Base-by-base conservation (phyloP, 2,329 filamentous ascomycete genomes). In the Salinomyces thailandicus region DNA sequence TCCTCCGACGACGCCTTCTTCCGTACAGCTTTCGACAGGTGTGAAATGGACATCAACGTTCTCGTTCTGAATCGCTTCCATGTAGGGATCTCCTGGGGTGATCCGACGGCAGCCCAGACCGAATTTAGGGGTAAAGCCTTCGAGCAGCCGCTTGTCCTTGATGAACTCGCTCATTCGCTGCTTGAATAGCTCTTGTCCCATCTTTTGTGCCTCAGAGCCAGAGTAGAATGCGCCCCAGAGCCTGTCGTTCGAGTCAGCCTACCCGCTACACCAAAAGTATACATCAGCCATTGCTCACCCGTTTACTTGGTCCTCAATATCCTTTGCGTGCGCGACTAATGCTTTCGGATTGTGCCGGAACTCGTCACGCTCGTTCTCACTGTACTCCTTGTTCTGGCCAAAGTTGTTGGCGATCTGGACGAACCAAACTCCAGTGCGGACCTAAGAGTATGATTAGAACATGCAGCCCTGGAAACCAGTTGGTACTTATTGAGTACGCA, bases 11-110 rank as follows among this genome's bases (percentile, higher is more conserved):
- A 68, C 59, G 1, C 66, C 66, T 3, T 62, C 60, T 41, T 65
- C 59, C 0, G 67, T 69, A 38, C 68, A 62, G 18, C 59, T 57
- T 11, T 52, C 53, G 2, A 69, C 66, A 2, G 61, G 55, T 2
- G 66, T 64, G 45, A 70, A 71, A 43, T 69, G 65, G 0, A 71
- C 66, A 44, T 69, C 62, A 2, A 71, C 65, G 35, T 71, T 71
- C 5, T 58, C 53, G 36, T 70, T 58, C 40, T 69, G 65, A 30
- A 71, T 65, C 1, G 68, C 67, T 29, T 57, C 43, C 61, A 72
- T 67, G 44, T 71, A 72, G 2, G 66, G 66, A 45, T 70, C 67
- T 2, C 68, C 68, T 0, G 66, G 66, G 0, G 64, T 68, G 28
- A 69, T 54, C n/a, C 65, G 46, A 8, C 66, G 58, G 38, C 63